Percentiles rank a stretch among this genome's conserved stretches.
These are phyloP conservation scores for Flaveria bidentis DNA, from an alignment of 129 eudicot genomes.

Conservation along the genomic window DNA sequence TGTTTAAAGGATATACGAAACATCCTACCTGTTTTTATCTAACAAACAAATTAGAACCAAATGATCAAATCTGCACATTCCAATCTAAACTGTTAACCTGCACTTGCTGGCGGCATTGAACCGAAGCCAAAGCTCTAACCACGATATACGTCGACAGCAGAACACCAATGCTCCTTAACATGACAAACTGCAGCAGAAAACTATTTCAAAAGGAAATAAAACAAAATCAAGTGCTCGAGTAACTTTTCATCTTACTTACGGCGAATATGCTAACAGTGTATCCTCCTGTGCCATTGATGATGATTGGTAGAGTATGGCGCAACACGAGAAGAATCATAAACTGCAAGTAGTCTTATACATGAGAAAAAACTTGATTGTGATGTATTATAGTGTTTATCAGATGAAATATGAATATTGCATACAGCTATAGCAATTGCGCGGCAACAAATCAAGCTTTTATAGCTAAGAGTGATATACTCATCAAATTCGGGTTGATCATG, in stretches of 20 bases:
- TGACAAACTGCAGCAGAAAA: conserved; percentile 49
- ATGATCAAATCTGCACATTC: not conserved
- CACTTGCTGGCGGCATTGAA: conserved; percentile 49
- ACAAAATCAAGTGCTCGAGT: no score
- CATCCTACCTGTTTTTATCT: no score
- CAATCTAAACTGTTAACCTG: conserved; percentile 42
- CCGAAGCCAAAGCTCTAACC: conserved; percentile 58
- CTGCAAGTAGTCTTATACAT: conserved; percentile 35
- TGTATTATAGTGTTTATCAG: not conserved
- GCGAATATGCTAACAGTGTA: conserved; percentile 48
- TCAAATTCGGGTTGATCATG: conserved; percentile 47
- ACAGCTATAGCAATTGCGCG: conserved; percentile 73
- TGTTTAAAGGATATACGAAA: no score
- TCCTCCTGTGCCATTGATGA: conserved; percentile 55
- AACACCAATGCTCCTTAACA: conserved; percentile 59
- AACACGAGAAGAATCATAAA: conserved; percentile 65
- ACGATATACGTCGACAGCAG: conserved; percentile 55
- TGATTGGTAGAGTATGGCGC: conserved; percentile 74
- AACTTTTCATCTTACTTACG: no score
- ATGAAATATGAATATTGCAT: conserved; percentile 35
- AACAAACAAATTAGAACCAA: conserved; percentile 1
- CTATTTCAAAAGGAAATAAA: not conserved
- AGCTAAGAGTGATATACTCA: conserved; percentile 46
- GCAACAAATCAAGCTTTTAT: conserved; percentile 68
- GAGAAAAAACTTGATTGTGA: not conserved